Base-by-base conservation (phyloP, 495 filamentous ascomycete species). In the Pyrenopolyporus hunteri region DNA sequence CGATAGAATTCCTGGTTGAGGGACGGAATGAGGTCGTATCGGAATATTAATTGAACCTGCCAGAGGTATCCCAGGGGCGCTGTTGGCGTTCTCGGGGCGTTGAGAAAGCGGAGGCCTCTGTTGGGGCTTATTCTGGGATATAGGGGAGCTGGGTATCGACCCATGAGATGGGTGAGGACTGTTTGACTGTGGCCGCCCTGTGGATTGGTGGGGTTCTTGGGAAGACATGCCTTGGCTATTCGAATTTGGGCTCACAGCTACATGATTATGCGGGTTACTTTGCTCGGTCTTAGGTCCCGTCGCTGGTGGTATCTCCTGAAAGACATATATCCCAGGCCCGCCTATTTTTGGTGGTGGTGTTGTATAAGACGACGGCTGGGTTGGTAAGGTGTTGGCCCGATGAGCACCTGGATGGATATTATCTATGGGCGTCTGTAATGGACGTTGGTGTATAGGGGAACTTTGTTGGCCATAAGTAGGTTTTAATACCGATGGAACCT, bases 401-500 rank as follows among this genome's bases (percentile, higher is more conserved):
- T 62, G 56, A 8, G 56, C n/a, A 28, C 58, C 42, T 19, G 57
- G 55, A n/a, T 14, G 57, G 6, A 19, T 35, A 10, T 51, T 43
- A 13, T 57, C 9, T 16, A 6, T 7, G 20, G 43, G 36, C 13
- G n/a, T 28, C n/a, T 59, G 45, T 33, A 10, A 11, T 1, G 44
- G 23, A 0, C 2, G 13, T 9, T 65, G 48, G 17, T n/a, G 6
- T 17, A 9, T 10, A 26, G 17, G 33, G 31, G 16, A 28, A 26
- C 33, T 57, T 20, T 58, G 32, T 29, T 52, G 70, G 7, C 63
- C 66, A 16, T 67, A 63, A 13, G 73, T 71, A 22, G 78, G 78
- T 36, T 71, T 69, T 6, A 78, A 72, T 11, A 71, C 64, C 1
- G 73, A 72, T 8, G 74, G 73, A 6, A 70, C 31, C 25, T 71